These are phyloP conservation scores for Tetradesmus lagerheimii DNA, from an alignment of 139 green algal genomes.

Conservation along the genomic window DNA sequence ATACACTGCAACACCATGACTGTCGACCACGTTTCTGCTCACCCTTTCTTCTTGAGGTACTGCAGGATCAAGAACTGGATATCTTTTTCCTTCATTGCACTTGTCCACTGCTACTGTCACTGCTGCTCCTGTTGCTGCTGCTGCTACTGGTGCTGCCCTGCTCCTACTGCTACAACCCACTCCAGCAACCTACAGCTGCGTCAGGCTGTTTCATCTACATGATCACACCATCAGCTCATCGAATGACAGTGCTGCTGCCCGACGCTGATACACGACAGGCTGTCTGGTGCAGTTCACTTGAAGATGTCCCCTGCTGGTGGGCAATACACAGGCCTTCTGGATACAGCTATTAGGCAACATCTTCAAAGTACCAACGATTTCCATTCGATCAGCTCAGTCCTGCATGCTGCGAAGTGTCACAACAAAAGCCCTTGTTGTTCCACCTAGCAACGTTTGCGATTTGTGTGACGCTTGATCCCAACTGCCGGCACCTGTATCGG, in stretches of 20 bases:
- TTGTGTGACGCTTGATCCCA: neutral
- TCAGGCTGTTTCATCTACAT: too few relatives aligned
- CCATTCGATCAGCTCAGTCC: neutral
- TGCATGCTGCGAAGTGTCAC: neutral
- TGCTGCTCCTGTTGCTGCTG: neutral
- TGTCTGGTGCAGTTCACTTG: neutral
- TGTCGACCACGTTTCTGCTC: too few relatives aligned
- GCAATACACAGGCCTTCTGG: neutral
- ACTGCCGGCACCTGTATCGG: neutral
- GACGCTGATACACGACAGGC: neutral
- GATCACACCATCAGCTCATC: neutral
- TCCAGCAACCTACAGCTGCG: neutral
- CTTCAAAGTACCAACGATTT: neutral
- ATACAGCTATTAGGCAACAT: neutral
- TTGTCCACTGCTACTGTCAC: neutral
- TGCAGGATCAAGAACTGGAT: constrained; percentile 67
- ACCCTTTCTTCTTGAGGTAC: constrained; percentile 73
- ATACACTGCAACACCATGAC: neutral
- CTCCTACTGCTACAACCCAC: neutral
- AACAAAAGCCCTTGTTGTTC: neutral
- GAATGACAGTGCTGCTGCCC: neutral
- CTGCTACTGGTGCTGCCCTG: constrained; percentile 1
- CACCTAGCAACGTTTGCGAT: neutral
- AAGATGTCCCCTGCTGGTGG: neutral
- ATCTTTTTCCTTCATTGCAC: constrained; percentile 50